Evolutionary conservation across 805 yeast species (phyloP), one percentile per base, ranked within the genome.

Genomic region (Candida khao-thaluensis): DNA sequence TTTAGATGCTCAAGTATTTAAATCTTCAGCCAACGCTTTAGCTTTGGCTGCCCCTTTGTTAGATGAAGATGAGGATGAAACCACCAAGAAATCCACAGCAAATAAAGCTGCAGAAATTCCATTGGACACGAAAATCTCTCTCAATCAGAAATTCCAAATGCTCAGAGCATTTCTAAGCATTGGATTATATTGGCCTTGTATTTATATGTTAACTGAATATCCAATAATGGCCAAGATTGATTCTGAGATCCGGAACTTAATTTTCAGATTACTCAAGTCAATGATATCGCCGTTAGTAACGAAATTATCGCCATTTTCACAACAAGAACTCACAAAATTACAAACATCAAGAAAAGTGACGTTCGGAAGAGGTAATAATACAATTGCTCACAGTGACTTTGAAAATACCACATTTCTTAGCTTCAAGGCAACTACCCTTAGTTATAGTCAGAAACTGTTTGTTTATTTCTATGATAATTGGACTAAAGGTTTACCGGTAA

Each of bases 41-140:
- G 93, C 97, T 0, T 57, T 89, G 49, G 96, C 96, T 5, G 93
- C 93, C 7, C 95, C 96, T 0, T 66, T 90, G 26, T 69, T 72
- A 3, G 91, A 83, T 24, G 85, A 77, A 14, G 84, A 77, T n/a
- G 61, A 52, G n/a, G 23, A 24, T 6, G 26, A 11, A 3, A 33
- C 16, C 10, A 3, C 21, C 8, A 25, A 22, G 11, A 23, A 29
- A 8, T 4, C 23, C 1, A n/a, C 48, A 5, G 4, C 29, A 2
- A 15, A 8, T 5, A 30, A 15, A 25, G 2, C 16, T 9, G 11
- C 29, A 27, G 25, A 39, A 21, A 15, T 14, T 35, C 17, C 14
- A n/a, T n/a, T 20, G 7, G 29, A 25, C 8, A 22, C 54, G 4
- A 44, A 38, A 17, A 11, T 47, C 6, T 10, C n/a, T 8, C 7